A percentile compares a stretch with the other conserved stretches of the same genome.
Evolutionary conservation across 148 eudicot genomes (phyloP).

Genomic region (Mesembryanthemum crystallinum): DNA sequence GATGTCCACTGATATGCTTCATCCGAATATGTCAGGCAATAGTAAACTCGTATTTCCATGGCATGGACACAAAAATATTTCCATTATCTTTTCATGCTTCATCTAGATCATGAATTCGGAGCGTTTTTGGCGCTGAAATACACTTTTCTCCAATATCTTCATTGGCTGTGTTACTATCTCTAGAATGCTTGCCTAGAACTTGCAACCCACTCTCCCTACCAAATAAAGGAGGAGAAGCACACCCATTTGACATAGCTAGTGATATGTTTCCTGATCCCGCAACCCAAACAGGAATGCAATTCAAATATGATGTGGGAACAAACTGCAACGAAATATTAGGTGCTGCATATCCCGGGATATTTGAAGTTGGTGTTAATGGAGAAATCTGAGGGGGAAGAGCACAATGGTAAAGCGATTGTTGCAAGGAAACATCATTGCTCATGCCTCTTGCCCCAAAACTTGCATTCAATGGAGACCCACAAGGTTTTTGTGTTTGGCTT

Average conservation of each 20-base stretch:
- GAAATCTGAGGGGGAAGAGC: slow-evolving; percentile 25
- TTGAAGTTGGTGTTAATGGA: slow-evolving; percentile 14
- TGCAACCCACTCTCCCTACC: slow-evolving; percentile 16
- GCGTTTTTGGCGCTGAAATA: slow-evolving; percentile 34
- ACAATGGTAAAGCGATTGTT: slow-evolving; percentile 14
- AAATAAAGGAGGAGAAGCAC: slow-evolving; percentile 18
- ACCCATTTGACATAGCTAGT: slow-evolving; percentile 13
- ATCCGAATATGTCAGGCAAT: not conserved
- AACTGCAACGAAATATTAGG: slow-evolving; percentile 35
- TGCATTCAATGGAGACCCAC: slow-evolving; percentile 23
- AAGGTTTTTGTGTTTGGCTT: slow-evolving; percentile 11
- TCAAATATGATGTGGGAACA: slow-evolving; percentile 40
- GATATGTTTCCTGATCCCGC: slow-evolving; percentile 27
- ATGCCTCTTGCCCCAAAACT: slow-evolving; percentile 5
- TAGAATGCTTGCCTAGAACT: slow-evolving; percentile 40
- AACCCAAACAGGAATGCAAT: slow-evolving; percentile 36
- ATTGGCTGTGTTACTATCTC: slow-evolving; percentile 18
- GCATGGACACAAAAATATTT: no score
- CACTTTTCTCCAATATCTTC: slow-evolving; percentile 27
- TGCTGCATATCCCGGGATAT: slow-evolving; percentile 2
- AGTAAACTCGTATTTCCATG: not conserved
- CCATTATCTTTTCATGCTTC: slow-evolving; percentile 14
- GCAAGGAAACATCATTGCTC: slow-evolving; percentile 16
- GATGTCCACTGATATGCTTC: not conserved
- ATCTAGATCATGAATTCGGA: slow-evolving; percentile 29